phyloP scores from a whole-genome alignment of 2,329 filamentous ascomycete species.

The Xylariaceae sp. region DNA sequence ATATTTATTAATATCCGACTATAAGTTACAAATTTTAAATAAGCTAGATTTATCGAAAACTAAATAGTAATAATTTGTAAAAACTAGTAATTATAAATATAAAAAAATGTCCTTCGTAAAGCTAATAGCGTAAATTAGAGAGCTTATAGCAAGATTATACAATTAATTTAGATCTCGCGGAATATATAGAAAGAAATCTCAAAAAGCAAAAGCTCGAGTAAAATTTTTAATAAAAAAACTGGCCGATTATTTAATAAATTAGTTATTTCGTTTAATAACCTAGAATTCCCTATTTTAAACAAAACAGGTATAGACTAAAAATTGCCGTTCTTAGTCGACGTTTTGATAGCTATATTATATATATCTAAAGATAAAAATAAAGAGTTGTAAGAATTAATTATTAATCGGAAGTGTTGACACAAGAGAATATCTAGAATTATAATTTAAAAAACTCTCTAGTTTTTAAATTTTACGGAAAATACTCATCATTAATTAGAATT shows the following conservation, averaged over 20 bases:
- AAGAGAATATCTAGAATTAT: no score
- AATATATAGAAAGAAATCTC: not conserved
- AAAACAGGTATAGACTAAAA: not conserved
- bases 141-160: not conserved
- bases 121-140: not conserved
- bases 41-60: not conserved
- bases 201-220: not conserved
- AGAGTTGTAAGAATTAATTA: no score
- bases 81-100: not conserved
- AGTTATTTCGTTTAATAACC: not conserved
- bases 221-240: not conserved
- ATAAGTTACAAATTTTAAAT: not conserved
- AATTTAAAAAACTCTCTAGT: no score
- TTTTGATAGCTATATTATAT: not conserved
- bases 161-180: not conserved
- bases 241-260: not conserved
- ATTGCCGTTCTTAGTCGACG: not conserved
- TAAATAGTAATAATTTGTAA: not conserved
- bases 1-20: not conserved
- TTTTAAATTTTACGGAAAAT: no score
- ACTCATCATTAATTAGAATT: no score
- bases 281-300: not conserved
- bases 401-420: no score
- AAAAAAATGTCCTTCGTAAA: not conserved
- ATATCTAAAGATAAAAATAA: no score